Conservation (phyloP, 2,329 filamentous ascomycete genomes). For the Xylaria sp. region DNA sequence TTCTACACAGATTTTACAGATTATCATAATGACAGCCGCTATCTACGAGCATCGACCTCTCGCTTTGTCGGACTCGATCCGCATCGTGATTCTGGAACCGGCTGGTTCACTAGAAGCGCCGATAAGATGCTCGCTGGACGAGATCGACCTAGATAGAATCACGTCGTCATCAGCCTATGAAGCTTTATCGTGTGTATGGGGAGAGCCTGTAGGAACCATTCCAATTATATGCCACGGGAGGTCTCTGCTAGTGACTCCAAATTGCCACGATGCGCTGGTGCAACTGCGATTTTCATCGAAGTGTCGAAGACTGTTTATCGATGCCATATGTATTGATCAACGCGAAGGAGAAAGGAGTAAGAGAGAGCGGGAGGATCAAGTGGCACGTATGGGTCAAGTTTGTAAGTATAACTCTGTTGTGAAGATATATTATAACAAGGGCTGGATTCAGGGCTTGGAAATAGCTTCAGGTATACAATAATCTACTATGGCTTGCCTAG, state of each 20-base stretch:
- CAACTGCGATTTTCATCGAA: background rate
- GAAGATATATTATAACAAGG: too few relatives aligned
- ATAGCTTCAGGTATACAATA: too few relatives aligned
- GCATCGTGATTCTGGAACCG: conserved; percentile 2
- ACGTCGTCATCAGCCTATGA: conserved; percentile 7
- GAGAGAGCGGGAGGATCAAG: background rate
- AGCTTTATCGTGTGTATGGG: conserved; percentile 26
- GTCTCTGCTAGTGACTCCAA: conserved; percentile 10
- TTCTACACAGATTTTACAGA: too few relatives aligned
- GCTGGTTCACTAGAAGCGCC: background rate
- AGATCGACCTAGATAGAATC: conserved; percentile 10
- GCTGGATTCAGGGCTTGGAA: too few relatives aligned
- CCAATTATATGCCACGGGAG: conserved; percentile 9
- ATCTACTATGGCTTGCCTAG: too few relatives aligned
- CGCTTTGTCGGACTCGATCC: background rate
- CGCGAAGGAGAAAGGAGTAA: background rate
- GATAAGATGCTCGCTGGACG: conserved; percentile 5
- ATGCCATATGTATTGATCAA: conserved; percentile 22
- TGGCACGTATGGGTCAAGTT: conserved; percentile 4
- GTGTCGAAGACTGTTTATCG: conserved; percentile 7
- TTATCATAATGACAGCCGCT: background rate
- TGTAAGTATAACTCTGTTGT: conserved; percentile 4
- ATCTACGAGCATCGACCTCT: conserved; percentile 10
- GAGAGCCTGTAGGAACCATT: background rate
- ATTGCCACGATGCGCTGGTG: conserved; percentile 11